Conservation (phyloP, 768 basidiomycete genomes). For the Candolleomyces efflorescens region DNA sequence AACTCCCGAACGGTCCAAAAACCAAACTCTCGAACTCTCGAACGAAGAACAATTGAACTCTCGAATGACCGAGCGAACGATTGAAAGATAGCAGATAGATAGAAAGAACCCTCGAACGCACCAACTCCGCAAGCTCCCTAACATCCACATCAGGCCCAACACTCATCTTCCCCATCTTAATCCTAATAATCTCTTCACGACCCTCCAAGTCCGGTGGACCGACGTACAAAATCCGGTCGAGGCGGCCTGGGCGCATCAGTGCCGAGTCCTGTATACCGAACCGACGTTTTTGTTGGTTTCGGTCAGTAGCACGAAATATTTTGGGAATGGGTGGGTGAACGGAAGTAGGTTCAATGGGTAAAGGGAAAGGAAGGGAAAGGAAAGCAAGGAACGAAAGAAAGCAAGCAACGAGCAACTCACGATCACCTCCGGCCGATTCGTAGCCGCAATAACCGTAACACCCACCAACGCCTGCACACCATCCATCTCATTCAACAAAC, state of each 20-base stretch:
- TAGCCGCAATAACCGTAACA: constrained; percentile 95
- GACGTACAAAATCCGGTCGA: constrained; percentile 93
- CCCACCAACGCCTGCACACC: constrained; percentile 93
- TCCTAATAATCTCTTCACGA: constrained; percentile 79
- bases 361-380: no score
- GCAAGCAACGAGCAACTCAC: constrained; percentile 24
- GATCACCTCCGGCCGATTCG: constrained; percentile 92
- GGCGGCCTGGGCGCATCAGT: constrained; percentile 88
- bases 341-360: no score
- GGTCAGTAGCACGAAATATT: not conserved
- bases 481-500: constrained; percentile 96
- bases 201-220: constrained; percentile 83
- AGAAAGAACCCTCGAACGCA: constrained; percentile 29
- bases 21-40: no score
- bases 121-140: constrained; percentile 62
- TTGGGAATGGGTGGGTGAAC: not conserved
- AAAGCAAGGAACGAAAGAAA: no score
- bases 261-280: constrained; percentile 98
- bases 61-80: no score
- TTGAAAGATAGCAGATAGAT: not conserved
- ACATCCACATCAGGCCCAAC: constrained; percentile 69
- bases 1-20: no score
- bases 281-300: no score
- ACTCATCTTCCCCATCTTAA: constrained; percentile 77
- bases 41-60: no score